Evolutionary conservation across 371 early-diverging fungal genomes (phyloP), one percentile per base, ranked within the genome.

Genomic region (Apophysomyces elegans): DNA sequence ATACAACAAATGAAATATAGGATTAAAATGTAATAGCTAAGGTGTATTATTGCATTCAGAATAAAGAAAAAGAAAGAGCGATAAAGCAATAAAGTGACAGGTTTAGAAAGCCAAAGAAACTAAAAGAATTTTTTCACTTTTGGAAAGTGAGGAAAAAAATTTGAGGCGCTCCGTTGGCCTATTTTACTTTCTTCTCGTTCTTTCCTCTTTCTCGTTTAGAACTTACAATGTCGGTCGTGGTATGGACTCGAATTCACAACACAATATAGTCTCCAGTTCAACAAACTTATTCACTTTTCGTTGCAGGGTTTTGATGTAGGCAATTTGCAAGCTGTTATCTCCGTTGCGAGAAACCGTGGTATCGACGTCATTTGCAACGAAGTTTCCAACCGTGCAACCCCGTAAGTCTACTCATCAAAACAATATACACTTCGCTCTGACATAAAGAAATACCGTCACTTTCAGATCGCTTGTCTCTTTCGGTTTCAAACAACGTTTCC

Each of bases 291-390:
- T 47, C 41, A 37, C 11, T 9, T 41, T n/a, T 21, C 41, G 21
- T 50, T 21, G 36, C 64, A 80, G 81, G 99, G 99, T 79, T 91
- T 98, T 84, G 99, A 98, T 87, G 88, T 98, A 80, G 99, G 99
- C 68, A 96, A 92, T 84, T 84, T 96, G 72, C 92, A 96, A 78
- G 91, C 96, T 68, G 91, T 95, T 68, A 94, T 98, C 68, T 97
- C 99, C 63, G 96, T 97, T 56, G 99, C 97, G 54, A 86, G 99
- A 77, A 97, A 97, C 87, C 91, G 97, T 73, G 98, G 98, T 76
- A 96, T 98, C 74, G 99, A 98, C 79, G 95, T 98, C 68, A 91
- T 98, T 72, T 86, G 88, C 79, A 98, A 98, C 83, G 98, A 97
- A 80, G 96, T 95, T 35, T 96, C 96, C 47, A 96, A 97, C 88